Evolutionary conservation across 2,329 filamentous ascomycete genomes (phyloP), one percentile per base, ranked within the genome.

Genomic region (Coniochaeta sp.): DNA sequence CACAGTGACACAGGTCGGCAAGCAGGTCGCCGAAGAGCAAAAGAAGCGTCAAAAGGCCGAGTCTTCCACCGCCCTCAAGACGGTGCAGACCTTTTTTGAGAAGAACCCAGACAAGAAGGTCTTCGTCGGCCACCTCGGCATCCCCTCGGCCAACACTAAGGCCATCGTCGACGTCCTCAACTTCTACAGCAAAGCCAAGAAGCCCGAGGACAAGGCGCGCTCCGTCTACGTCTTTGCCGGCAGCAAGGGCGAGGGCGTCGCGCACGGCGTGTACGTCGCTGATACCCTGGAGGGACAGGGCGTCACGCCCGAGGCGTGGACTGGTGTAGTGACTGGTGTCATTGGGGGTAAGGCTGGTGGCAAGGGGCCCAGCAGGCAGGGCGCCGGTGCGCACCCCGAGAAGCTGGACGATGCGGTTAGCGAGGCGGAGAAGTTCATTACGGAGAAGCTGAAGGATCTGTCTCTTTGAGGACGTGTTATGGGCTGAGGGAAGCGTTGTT

Each of bases 1-100:
- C 18, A 24, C 4, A 7, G 12, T 26, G 38, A 24, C 22, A 8
- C 35, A 42, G 38, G 86, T 96, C 58, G 79, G 86, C 63, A 95
- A 95, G 71, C 77, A 81, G 33, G 86, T 96, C 51, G 73, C 94
- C 27, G 89, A 95, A 52, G 89, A 95, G 67, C 90, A 95, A 71
- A 99, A 97, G 79, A 87, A 89, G 61, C 83, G 84, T 56, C 89
- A 95, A 64, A 99, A 97, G 76, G 85, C 86, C 9, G 91, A 97
- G 71, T 83, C 86, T 58, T 95, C 95, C 79, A 87, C 86, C 54
- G 91, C 94, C 0, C 76, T 96, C 35, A 89, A 95, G 62, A 77
- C 83, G 1, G 85, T 97, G 38, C 86, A 80, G 30, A 78, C 81
- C 33, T 85, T 90, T 72, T 97, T 99, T 67, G 62, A 83, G 27